These are phyloP conservation scores for Porpolomopsis calyptriformis DNA, from an alignment of 768 basidiomycete genomes.

Conservation along the genomic window DNA sequence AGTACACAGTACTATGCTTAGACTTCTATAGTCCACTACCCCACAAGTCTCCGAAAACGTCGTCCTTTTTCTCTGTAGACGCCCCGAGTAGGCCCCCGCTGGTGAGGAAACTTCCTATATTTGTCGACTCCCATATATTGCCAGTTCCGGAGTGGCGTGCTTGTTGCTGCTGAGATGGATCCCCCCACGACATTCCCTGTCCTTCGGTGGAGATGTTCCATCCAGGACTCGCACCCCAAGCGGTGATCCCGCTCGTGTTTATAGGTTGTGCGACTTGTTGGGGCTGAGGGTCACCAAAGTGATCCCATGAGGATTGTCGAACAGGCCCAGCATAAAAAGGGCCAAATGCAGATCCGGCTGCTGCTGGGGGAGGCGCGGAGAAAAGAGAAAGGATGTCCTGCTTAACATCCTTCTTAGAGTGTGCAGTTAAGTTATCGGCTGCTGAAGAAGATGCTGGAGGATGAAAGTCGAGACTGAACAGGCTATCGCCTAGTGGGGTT, in stretches of 20 bases:
- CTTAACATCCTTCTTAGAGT: slow-evolving; percentile 61
- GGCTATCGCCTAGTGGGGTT: slow-evolving; percentile 40
- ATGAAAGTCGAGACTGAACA: slow-evolving; percentile 84
- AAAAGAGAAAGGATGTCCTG: slow-evolving; percentile 82
- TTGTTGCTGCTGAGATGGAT: slow-evolving; percentile 24
- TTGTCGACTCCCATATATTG: slow-evolving; percentile 27
- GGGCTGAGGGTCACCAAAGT: slow-evolving; percentile 12
- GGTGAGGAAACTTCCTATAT: slow-evolving; percentile 47
- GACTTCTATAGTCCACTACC: slow-evolving; percentile 40
- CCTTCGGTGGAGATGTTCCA: slow-evolving; percentile 35
- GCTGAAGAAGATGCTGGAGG: slow-evolving; percentile 34
- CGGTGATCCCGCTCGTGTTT: slow-evolving; percentile 46
- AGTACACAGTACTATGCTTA: too few species aligned
- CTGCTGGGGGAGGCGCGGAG: slow-evolving; percentile 33
- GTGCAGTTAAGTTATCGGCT: slow-evolving; percentile 19
- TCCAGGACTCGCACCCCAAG: slow-evolving; percentile 60
- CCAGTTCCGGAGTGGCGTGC: slow-evolving; percentile 16
- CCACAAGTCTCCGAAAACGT: slow-evolving; percentile 78
- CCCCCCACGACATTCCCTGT: slow-evolving; percentile 35
- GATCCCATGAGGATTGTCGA: slow-evolving; percentile 21
- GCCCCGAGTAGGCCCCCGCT: slow-evolving; percentile 11
- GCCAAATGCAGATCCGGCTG: slow-evolving; percentile 25
- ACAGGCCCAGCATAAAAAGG: slow-evolving; percentile 23
- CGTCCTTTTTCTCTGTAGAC: slow-evolving; percentile 51
- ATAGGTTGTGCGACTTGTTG: slow-evolving; percentile 22